Percentiles rank a stretch among this genome's conserved stretches.
Evolutionary conservation across 805 yeast genomes (phyloP).

Genomic region (Tetrapisispora pingtungensis): DNA sequence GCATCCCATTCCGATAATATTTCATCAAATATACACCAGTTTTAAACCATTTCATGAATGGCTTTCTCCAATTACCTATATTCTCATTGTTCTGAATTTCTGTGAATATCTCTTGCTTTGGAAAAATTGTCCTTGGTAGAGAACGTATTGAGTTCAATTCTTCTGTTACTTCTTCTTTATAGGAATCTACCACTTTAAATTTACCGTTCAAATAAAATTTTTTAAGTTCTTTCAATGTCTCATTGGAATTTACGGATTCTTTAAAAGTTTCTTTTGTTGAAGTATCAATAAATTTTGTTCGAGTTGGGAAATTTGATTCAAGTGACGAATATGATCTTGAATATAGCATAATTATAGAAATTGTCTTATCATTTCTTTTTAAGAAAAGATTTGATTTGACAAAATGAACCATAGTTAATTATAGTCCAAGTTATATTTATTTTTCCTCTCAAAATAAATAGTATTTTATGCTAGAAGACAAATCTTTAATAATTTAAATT

Average conservation of each 20-base stretch:
- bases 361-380: neutral
- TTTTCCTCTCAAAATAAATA: too few relatives aligned
- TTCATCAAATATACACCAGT: conserved; percentile 37
- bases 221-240: neutral
- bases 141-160: conserved; percentile 25
- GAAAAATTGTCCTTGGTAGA: conserved; percentile 25
- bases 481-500: too few relatives aligned
- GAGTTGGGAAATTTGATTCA: too few relatives aligned
- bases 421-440: too few relatives aligned
- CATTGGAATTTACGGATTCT: neutral
- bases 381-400: too few relatives aligned
- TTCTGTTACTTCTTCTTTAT: neutral
- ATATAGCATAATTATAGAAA: neutral
- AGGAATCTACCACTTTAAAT: neutral
- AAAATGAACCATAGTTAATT: too few relatives aligned
- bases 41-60: conserved; percentile 31
- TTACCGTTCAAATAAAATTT: neutral
- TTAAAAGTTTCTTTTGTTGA: neutral
- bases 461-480: too few relatives aligned
- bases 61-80: conserved; percentile 18
- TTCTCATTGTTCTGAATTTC: conserved; percentile 21
- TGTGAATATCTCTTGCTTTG: conserved; percentile 20
- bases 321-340: too few relatives aligned
- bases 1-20: conserved; percentile 51
- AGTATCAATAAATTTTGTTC: neutral